Base-by-base conservation (phyloP, 768 basidiomycete species). In the Mrakia gelida region DNA sequence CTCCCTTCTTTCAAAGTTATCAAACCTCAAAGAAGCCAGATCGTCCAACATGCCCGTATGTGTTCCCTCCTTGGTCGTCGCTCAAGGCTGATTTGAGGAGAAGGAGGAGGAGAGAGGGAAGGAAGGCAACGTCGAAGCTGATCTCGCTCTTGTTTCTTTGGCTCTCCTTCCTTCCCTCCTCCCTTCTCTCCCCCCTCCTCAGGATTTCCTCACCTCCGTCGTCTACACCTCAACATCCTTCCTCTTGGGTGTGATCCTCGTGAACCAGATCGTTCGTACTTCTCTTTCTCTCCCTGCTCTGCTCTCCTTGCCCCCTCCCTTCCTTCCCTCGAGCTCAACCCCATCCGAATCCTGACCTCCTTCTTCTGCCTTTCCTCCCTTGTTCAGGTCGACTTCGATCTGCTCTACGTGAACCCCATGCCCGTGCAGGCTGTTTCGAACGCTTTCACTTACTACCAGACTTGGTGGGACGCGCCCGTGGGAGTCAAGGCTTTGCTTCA, bases 401-500 rank as follows among this genome's bases (percentile, higher is more conserved):
- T 97, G 73, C 86, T 98, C 68, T 95, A 85, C 77, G 67, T 80
- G n/a, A 80, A 92, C 86, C 86, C 87, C 38, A 86, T 92, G 62
- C 91, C 89, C 3, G 88, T 91, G 1, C 88, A 90, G 72, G 86
- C 88, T 45, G 82, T 92, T 63, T 86, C 88, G 62, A 93, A 95
- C 82, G 94, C 91, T 6, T 91, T 92, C 84, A 89, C 91, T 82
- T 96, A 95, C 85, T 98, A 98, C 83, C 89, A 89, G 71, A 95
- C 93, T 34, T 98, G 97, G 86, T 96, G 89, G 85, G 92, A 93
- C 83, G 90, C 95, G 1, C 95, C 95, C 4, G 91, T 91, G 38
- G 95, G 93, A 61, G 94, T 97, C 85, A 95, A 95, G 93, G 94
- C 93, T 0, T 86, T 96, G 75, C 87, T 97, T 78, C 95, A 98